phyloP scores from a whole-genome alignment of 1,284 basidiomycete genomes.

The Leccinum angustisporum region DNA sequence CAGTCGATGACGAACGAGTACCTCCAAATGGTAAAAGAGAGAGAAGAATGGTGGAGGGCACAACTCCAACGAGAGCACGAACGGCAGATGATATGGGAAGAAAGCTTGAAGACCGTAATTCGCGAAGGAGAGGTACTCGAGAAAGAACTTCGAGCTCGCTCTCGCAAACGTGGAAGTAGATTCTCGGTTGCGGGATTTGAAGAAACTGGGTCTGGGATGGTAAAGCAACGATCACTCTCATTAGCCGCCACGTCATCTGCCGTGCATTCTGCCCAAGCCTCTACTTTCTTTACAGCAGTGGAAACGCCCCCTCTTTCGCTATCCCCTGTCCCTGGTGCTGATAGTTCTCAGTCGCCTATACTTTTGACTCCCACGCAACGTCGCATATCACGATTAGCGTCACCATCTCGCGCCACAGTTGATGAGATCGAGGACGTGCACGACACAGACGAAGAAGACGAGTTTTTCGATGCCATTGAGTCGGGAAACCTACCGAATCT shows the following conservation, averaged over 20 bases:
- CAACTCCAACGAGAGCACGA: slow-evolving; percentile 69
- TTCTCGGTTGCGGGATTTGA: slow-evolving; percentile 40
- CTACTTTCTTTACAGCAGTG: slow-evolving; percentile 23
- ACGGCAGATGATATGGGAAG: slow-evolving; percentile 86
- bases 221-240: slow-evolving; percentile 30
- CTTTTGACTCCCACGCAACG: slow-evolving; percentile 33
- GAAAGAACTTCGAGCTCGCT: slow-evolving; percentile 67
- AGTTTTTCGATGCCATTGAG: slow-evolving; percentile 98
- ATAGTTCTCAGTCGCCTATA: slow-evolving; percentile 17
- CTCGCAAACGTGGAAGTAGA: slow-evolving; percentile 55
- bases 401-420: slow-evolving; percentile 6
- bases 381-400: slow-evolving; percentile 17
- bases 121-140: slow-evolving; percentile 87
- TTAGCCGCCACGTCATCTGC: slow-evolving; percentile 9
- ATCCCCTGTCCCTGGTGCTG: slow-evolving; percentile 1
- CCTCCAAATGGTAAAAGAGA: slow-evolving; percentile 68
- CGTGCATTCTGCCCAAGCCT: slow-evolving; percentile 17
- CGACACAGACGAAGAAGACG: slow-evolving; percentile 89
- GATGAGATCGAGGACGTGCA: slow-evolving; percentile 44
- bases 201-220: slow-evolving; percentile 25
- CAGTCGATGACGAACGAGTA: slow-evolving; percentile 69
- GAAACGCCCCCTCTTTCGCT: slow-evolving; percentile 18
- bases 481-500: slow-evolving; percentile 75
- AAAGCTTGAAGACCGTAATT: slow-evolving; percentile 85
- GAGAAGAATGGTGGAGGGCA: slow-evolving; percentile 80